These are phyloP conservation scores for Phytopythium mirpurense DNA, from an alignment of 352 stramenopile genomes.

Conservation along the genomic window DNA sequence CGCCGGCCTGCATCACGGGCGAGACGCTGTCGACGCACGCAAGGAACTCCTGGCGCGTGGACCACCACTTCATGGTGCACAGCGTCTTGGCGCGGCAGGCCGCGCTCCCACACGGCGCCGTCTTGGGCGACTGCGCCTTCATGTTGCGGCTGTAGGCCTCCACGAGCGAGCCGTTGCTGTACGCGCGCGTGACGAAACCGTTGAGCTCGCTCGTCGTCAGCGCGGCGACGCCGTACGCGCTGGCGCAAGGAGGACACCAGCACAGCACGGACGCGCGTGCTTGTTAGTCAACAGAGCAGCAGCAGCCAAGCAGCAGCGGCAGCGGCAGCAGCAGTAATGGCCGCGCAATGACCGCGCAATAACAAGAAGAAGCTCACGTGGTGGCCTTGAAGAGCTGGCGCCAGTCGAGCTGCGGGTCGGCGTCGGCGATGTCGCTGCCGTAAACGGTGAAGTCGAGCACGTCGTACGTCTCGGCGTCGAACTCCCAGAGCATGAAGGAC, in stretches of 20 bases:
- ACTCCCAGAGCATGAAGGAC: slow-evolving; percentile 88
- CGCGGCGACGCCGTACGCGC: slow-evolving; percentile 50
- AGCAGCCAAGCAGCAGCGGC: not conserved
- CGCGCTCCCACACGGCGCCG: slow-evolving; percentile 32
- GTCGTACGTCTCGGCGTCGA: slow-evolving; percentile 66
- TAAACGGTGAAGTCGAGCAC: slow-evolving; percentile 78
- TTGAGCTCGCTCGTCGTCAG: slow-evolving; percentile 39
- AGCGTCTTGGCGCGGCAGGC: slow-evolving; percentile 58
- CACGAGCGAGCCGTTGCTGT: slow-evolving; percentile 45
- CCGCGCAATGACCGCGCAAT: too few species aligned
- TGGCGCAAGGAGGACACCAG: not conserved
- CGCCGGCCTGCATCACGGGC: slow-evolving; percentile 5
- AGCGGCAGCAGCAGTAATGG: too few species aligned
- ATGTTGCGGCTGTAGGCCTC: slow-evolving; percentile 82
- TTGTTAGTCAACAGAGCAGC: not conserved
- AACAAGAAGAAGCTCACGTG: slow-evolving; percentile 1
- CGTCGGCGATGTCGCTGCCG: slow-evolving; percentile 57
- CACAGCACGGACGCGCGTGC: too few species aligned
- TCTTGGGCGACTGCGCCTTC: slow-evolving; percentile 61
- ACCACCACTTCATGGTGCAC: slow-evolving; percentile 84
- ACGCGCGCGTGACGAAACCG: slow-evolving; percentile 40
- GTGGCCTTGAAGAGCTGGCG: slow-evolving; percentile 53
- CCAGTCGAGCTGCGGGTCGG: slow-evolving; percentile 47
- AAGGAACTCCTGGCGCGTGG: slow-evolving; percentile 60
- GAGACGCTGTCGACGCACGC: slow-evolving; percentile 44